Conservation (phyloP, 495 filamentous ascomycete species). For the Penicillium robsamsonii region DNA sequence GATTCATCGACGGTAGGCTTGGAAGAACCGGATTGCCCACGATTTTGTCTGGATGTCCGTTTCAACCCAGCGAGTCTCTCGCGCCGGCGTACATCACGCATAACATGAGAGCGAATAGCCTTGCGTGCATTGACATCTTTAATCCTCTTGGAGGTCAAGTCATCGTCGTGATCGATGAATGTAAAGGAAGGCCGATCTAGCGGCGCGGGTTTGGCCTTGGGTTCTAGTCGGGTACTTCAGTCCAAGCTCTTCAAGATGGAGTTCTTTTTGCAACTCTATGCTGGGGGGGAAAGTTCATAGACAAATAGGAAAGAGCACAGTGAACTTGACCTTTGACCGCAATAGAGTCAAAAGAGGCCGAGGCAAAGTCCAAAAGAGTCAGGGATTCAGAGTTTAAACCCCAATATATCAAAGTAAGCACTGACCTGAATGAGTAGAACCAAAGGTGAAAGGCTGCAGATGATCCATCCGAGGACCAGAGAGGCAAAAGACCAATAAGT, state of each 20-base stretch:
- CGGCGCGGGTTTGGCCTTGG: constrained; percentile 16
- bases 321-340: background rate
- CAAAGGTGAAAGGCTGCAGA: constrained; percentile 25
- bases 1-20: constrained; percentile 7
- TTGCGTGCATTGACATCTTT: constrained; percentile 40
- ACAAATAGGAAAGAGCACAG: background rate
- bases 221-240: constrained; percentile 19
- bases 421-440: constrained; percentile 31
- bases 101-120: constrained; percentile 40
- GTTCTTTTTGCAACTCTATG: background rate
- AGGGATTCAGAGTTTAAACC: no score
- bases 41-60: constrained; percentile 28
- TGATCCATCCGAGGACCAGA: constrained; percentile 31
- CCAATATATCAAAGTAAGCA: constrained; percentile 12
- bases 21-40: constrained; percentile 8
- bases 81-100: constrained; percentile 41
- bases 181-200: constrained; percentile 35
- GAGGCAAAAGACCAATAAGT: constrained; percentile 20
- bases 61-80: constrained; percentile 37
- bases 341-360: background rate
- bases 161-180: constrained; percentile 41
- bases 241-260: constrained; percentile 1
- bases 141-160: constrained; percentile 38
- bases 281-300: background rate
- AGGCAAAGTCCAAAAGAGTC: background rate